Base-by-base conservation (phyloP, 225 moss, liverwort and hornwort species). In the Pseudisothecium myosuroides region DNA sequence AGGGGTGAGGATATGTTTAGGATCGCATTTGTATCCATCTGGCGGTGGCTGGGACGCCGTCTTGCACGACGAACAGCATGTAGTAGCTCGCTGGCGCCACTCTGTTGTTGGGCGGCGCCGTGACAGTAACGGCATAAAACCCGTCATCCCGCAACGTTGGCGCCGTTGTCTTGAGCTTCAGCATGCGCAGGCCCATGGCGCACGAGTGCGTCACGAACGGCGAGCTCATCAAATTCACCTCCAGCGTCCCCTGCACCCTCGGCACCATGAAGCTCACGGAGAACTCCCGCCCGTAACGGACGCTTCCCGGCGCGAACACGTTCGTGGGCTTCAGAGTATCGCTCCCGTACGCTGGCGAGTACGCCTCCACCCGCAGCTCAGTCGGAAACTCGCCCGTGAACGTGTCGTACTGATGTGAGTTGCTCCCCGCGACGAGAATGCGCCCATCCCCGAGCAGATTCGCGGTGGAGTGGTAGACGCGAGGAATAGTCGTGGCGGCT, bases 131-230 rank as follows among this genome's bases (percentile, higher is more conserved):
- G 29, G 92, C 89, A 89, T 94, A 95, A 17, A 89, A n/a, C 7
- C 87, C 91, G 17, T 64, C 90, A 6, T 23, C 59, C 5, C 69
- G 92, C 41, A 84, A 76, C 18, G 20, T 61, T 17, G 95, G 94
- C 32, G 4, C 17, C 37, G 94, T 72, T 9, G 85, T 80, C 17
- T 81, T 76, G 7, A 98, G 93, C 87, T 87, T 92, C 58, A 98
- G 87, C 88, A 95, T 76, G 73, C 98, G 93, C 88, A 95, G 96
- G 3, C 97, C 97, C 89, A 94, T 94, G 19, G 96, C 45, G 83
- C 32, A 95, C 37, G 98, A 97, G 87, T 97, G 98, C 45, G 98
- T 96, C 13, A 91, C 81, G 86, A 95, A 98, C 22, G 97, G 97
- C 60, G 97, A 84, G 83, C 89, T 95, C 20, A 88, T 19, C 55